Evolutionary conservation across 2,329 filamentous ascomycete genomes (phyloP).

Genomic region (Bipolaris oryzae): DNA sequence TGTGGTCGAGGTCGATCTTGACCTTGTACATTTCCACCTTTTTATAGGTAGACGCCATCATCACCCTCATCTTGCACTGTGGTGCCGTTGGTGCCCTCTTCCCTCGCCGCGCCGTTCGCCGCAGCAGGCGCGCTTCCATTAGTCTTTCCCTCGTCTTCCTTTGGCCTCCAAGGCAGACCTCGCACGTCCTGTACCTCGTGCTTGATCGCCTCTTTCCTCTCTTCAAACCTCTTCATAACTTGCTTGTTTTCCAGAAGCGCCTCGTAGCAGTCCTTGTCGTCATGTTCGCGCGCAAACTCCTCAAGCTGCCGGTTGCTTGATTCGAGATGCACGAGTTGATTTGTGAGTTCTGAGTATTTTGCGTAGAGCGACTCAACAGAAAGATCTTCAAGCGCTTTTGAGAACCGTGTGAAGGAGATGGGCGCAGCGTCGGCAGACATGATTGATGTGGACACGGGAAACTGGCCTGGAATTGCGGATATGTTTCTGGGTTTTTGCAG

Average conservation of each 20-base stretch:
- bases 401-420: conserved; percentile 68
- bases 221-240: conserved; percentile 71
- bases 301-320: conserved; percentile 75
- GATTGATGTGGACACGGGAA: background rate
- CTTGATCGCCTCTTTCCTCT: conserved; percentile 68
- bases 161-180: conserved; percentile 59
- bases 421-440: conserved; percentile 70
- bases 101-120: background rate
- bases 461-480: background rate
- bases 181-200: conserved; percentile 67
- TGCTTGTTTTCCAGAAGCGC: conserved; percentile 74
- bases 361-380: conserved; percentile 70
- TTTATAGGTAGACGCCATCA: conserved; percentile 11
- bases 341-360: conserved; percentile 77
- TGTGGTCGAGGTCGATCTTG: background rate
- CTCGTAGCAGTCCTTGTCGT: conserved; percentile 74
- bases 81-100: background rate
- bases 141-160: conserved; percentile 21
- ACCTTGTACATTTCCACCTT: background rate
- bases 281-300: conserved; percentile 59
- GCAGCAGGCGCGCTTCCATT: background rate
- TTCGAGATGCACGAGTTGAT: conserved; percentile 74
- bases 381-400: conserved; percentile 70
- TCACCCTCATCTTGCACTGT: background rate
- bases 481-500: background rate